phyloP scores from a whole-genome alignment of 2,329 filamentous ascomycete genomes.

The Diaporthe velutina region DNA sequence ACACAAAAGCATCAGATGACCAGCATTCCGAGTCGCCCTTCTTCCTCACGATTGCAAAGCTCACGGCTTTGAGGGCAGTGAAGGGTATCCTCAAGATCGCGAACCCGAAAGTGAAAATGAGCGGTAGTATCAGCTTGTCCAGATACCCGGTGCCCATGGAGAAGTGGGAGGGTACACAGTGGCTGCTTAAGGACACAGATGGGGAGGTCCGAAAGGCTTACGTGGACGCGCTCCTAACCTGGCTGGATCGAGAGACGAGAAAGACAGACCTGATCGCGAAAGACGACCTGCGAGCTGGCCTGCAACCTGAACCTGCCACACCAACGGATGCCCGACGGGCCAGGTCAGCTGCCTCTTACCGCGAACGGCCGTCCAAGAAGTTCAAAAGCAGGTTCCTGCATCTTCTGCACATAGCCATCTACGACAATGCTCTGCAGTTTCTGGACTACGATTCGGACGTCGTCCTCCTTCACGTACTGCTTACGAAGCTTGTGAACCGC shows the following conservation, averaged over 20 bases:
- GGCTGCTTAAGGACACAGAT: conserved; percentile 86
- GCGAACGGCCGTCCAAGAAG: conserved; percentile 67
- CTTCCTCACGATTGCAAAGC: conserved; percentile 66
- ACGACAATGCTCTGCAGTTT: conserved; percentile 85
- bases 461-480: conserved; percentile 80
- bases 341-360: conserved; percentile 75
- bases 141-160: conserved; percentile 82
- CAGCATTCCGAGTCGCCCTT: conserved; percentile 65
- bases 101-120: conserved; percentile 73
- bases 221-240: conserved; percentile 83
- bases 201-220: conserved; percentile 87
- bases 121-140: conserved; percentile 73
- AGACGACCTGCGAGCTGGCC: conserved; percentile 23
- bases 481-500: conserved; percentile 79
- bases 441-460: conserved; percentile 81
- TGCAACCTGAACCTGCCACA: conserved; percentile 61
- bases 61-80: conserved; percentile 80
- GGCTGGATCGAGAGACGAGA: conserved; percentile 85
- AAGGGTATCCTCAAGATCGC: conserved; percentile 87
- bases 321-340: conserved; percentile 69
- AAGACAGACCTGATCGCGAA: conserved; percentile 65
- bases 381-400: conserved; percentile 81
- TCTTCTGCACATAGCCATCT: conserved; percentile 87
- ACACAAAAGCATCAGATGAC: conserved; percentile 53
- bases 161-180: conserved; percentile 97